A percentile compares a stretch with the other conserved stretches of the same genome.
phyloP scores from a whole-genome alignment of 1,139 yeast genomes.

The Spathaspora jeffriesii region DNA sequence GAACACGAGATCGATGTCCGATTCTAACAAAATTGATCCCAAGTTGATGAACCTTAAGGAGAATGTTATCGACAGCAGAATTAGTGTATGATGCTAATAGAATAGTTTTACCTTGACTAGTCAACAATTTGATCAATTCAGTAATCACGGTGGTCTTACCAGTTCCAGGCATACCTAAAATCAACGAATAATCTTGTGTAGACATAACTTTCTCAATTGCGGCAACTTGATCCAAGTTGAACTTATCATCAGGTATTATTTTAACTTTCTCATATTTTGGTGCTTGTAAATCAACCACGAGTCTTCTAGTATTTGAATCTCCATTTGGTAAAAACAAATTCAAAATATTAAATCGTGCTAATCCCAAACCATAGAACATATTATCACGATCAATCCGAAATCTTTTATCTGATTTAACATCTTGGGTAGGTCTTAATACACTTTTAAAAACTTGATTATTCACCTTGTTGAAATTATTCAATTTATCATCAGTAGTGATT shows the following conservation, averaged over 20 bases:
- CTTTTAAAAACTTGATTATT: constrained; percentile 53
- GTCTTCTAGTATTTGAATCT: constrained; percentile 50
- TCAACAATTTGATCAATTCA: constrained; percentile 63
- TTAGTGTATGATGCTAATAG: constrained; percentile 88
- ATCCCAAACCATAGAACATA: constrained; percentile 69
- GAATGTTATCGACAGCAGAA: constrained; percentile 93
- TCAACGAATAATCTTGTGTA: constrained; percentile 74
- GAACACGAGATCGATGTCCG: constrained; percentile 61
- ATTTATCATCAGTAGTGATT: constrained; percentile 40
- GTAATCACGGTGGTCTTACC: constrained; percentile 96
- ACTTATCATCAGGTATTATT: constrained; percentile 2
- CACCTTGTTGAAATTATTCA: constrained; percentile 38
- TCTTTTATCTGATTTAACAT: constrained; percentile 12
- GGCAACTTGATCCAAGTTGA: constrained; percentile 64
- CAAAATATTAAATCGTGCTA: constrained; percentile 75
- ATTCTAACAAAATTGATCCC: constrained; percentile 54
- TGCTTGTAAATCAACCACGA: constrained; percentile 59
- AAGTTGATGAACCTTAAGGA: constrained; percentile 61
- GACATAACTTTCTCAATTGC: constrained; percentile 69
- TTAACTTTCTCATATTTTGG: constrained; percentile 22
- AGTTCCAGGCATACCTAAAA: constrained; percentile 98
- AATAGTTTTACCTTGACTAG: constrained; percentile 62
- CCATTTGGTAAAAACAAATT: constrained; percentile 62
- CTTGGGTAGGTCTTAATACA: constrained; percentile 30
- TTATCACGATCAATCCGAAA: constrained; percentile 84